Evolutionary conservation across 208 protist genomes (phyloP).

Genomic region (Borovskyia barvae): DNA sequence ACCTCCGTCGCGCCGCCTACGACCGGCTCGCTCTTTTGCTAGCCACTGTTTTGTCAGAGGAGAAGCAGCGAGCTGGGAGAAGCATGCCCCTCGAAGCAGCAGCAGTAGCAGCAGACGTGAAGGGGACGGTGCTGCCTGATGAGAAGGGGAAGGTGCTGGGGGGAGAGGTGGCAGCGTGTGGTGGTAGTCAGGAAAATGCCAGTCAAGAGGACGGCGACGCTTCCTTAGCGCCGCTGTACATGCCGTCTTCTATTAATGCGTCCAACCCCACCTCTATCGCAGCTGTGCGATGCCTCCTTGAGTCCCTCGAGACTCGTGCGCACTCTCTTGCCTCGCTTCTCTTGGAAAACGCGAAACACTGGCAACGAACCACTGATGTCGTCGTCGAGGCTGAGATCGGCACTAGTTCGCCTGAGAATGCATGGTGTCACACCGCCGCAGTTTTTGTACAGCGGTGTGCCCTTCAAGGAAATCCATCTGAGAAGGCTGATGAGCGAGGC

Average conservation of each 20-base stretch:
- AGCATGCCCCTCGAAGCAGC: neutral
- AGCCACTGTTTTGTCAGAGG: no score
- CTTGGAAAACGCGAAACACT: constrained; percentile 46
- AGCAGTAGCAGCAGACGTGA: no score
- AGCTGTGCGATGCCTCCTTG: constrained; percentile 22
- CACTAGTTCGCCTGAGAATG: neutral
- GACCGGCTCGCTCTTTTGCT: constrained; percentile 12
- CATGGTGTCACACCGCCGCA: constrained; percentile 12
- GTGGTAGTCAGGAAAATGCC: no score
- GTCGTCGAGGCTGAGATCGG: constrained; percentile 9
- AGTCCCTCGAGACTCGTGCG: constrained; percentile 28
- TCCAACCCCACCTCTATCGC: no score
- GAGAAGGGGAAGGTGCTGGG: no score
- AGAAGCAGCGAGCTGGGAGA: no score
- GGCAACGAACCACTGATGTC: constrained; percentile 40
- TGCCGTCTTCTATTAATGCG: no score
- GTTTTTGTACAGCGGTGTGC: constrained; percentile 9
- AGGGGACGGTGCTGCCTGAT: no score
- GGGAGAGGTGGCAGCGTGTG: no score
- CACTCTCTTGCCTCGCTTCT: constrained; percentile 40
- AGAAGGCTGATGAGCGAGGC: neutral
- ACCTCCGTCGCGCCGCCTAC: constrained; percentile 14
- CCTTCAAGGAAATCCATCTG: no score
- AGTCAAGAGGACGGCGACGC: no score
- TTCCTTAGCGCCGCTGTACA: no score